phyloP scores from a whole-genome alignment of 257 asterid genomes.

The Nicotiana knightiana region DNA sequence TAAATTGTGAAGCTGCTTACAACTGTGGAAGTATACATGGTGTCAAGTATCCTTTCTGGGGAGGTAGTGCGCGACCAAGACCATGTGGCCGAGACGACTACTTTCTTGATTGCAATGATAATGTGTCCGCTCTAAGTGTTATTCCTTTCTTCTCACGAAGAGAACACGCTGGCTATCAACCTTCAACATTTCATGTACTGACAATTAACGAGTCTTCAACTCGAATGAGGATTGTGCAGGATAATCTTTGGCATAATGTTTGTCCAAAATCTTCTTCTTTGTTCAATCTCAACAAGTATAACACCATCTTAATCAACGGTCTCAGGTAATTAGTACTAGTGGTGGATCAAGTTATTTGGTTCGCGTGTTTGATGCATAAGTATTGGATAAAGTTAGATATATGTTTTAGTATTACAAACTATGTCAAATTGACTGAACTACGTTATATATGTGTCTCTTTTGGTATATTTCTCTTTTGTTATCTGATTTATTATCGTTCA shows the following conservation, averaged over 20 bases:
- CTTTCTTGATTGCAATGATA: neutral
- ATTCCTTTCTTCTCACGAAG: neutral
- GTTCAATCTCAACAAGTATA: neutral
- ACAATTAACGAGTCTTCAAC: neutral
- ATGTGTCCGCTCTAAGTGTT: neutral
- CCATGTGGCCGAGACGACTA: slow-evolving; percentile 2
- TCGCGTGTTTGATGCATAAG: neutral
- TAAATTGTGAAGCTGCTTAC: neutral
- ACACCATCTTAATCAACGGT: neutral
- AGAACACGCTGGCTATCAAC: neutral
- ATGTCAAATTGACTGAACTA: too few species aligned
- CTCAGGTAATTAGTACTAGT: neutral
- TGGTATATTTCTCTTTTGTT: too few species aligned
- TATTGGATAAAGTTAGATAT: neutral
- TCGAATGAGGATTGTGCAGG: neutral
- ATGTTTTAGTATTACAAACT: neutral
- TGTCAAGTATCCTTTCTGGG: slow-evolving; percentile 3
- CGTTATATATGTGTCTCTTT: too few species aligned
- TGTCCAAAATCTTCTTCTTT: neutral
- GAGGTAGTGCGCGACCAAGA: neutral
- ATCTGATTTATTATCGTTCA: too few species aligned
- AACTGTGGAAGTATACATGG: slow-evolving; percentile 5
- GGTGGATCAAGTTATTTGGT: neutral
- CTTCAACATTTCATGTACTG: neutral
- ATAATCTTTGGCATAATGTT: neutral